Base-by-base conservation (phyloP, 805 yeast genomes). In the Candida michaelii region DNA sequence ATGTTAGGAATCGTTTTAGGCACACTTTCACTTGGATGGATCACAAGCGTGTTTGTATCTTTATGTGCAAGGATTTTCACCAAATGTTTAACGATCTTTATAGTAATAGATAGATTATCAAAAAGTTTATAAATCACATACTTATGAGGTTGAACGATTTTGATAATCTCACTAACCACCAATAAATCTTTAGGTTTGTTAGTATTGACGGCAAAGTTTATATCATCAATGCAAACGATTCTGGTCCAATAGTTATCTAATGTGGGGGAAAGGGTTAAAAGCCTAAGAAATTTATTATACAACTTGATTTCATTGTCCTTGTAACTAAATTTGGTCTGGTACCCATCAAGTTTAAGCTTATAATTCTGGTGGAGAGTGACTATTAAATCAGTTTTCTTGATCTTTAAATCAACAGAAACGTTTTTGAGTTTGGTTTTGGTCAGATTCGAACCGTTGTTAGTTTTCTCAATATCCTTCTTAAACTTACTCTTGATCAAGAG, bases 181-280 rank as follows among this genome's bases (percentile, higher is more conserved):
- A 55, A 44, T 2, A 64, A 29, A 32, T 55, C 53, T 24, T 51
- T 46, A 5, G 48, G 47, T 5, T 48, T 33, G 4, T 43, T 27
- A 4, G 50, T 46, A 29, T 51, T 40, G 1, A 52, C 25, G 1
- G 18, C 12, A 8, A 59, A 27, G 5, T 44, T 45, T 33, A 56
- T 67, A 14, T 65, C 60, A 30, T 70, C 72, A 27, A 72, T 53
- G 27, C 74, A 63, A 2, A 71, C 27, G 27, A 82, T 51, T 37
- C 83, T 60, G 13, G 72, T 61, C 85, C 85, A 81, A 35, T 56
- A 60, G 2, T 63, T 67, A 2, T 65, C 59, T 1, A 65, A 47
- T 0, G 72, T 62, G 1, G 85, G 82, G 0, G 84, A 79, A 39
- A 76, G 79, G 1, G 76, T 76, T 45, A 80, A 65, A 3, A 74